Conservation (phyloP, 2,329 filamentous ascomycete genomes). For the Diaporthe ampelina region DNA sequence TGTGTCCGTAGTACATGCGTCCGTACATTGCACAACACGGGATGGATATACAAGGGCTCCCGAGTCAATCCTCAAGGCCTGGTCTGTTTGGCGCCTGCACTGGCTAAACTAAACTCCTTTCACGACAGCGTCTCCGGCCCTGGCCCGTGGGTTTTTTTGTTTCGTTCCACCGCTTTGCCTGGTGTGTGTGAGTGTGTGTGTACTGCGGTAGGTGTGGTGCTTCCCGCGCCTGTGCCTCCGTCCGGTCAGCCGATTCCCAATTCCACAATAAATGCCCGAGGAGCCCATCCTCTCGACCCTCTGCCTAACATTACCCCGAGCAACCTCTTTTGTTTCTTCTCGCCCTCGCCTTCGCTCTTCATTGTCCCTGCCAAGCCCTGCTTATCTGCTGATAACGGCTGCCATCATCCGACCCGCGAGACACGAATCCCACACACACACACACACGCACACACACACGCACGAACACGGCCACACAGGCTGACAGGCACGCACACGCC, state of each 20-base stretch:
- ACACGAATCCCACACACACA: constrained; percentile 28
- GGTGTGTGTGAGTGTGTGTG: not conserved
- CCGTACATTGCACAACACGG: not conserved
- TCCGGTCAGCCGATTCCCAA: constrained; percentile 18
- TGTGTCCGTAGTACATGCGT: too few species aligned
- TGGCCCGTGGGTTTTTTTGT: constrained; percentile 30
- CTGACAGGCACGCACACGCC: not conserved
- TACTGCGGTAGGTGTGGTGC: not conserved
- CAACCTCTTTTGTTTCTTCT: constrained; percentile 38
- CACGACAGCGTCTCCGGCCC: constrained; percentile 32
- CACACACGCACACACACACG: not conserved
- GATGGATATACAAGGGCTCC: constrained; percentile 12
- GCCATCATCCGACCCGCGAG: constrained; percentile 17
- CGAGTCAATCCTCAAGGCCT: constrained; percentile 11
- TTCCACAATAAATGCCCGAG: constrained; percentile 41
- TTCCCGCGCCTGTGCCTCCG: constrained; percentile 10
- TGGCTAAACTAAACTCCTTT: constrained; percentile 30
- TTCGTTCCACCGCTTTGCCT: constrained; percentile 31
- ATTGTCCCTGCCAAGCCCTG: constrained; percentile 29
- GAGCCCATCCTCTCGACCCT: constrained; percentile 47
- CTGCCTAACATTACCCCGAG: constrained; percentile 64
- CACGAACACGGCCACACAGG: too few species aligned
- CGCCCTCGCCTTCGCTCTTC: not conserved
- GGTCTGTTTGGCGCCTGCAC: not conserved
- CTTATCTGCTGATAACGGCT: constrained; percentile 33